A percentile compares a stretch with the other conserved stretches of the same genome.
phyloP scores from a whole-genome alignment of 345 rosid genomes.

The Eucalyptus albens region DNA sequence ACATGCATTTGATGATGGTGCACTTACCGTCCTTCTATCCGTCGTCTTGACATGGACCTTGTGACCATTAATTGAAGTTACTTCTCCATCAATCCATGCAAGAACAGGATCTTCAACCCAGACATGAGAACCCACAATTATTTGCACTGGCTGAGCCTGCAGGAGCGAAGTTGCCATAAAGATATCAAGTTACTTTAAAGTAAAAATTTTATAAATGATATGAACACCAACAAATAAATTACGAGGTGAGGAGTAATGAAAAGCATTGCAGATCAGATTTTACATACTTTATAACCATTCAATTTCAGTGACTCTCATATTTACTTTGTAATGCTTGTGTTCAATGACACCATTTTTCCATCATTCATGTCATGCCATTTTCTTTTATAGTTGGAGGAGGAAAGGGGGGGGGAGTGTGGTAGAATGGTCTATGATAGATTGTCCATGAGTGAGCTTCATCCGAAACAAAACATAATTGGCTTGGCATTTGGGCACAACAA shows the following conservation, averaged over 20 bases:
- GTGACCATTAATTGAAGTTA: constrained; percentile 31
- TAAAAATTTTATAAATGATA: not conserved
- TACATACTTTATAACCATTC: not conserved
- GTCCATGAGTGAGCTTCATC: not conserved
- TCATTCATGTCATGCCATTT: not conserved
- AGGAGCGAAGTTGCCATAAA: not conserved
- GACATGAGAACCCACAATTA: constrained; percentile 73
- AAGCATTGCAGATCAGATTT: not conserved
- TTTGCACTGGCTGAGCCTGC: constrained; percentile 62
- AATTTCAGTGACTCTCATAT: not conserved
- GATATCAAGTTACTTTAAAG: not conserved
- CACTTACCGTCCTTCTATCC: constrained; percentile 50
- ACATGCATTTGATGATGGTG: not conserved
- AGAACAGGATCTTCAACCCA: constrained; percentile 72
- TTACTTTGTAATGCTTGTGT: not conserved
- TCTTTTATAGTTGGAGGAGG: not conserved
- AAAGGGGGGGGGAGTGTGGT: not conserved
- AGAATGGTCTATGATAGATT: not conserved
- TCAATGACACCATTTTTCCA: not conserved
- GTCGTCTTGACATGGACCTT: constrained; percentile 35
- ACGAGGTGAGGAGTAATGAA: not conserved
- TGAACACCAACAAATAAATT: not conserved
- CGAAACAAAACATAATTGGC: not conserved
- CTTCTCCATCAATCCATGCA: constrained; percentile 76
- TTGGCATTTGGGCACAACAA: not conserved